These are phyloP conservation scores for Cercophora newfieldiana DNA, from an alignment of 495 filamentous ascomycete genomes.

Conservation along the genomic window DNA sequence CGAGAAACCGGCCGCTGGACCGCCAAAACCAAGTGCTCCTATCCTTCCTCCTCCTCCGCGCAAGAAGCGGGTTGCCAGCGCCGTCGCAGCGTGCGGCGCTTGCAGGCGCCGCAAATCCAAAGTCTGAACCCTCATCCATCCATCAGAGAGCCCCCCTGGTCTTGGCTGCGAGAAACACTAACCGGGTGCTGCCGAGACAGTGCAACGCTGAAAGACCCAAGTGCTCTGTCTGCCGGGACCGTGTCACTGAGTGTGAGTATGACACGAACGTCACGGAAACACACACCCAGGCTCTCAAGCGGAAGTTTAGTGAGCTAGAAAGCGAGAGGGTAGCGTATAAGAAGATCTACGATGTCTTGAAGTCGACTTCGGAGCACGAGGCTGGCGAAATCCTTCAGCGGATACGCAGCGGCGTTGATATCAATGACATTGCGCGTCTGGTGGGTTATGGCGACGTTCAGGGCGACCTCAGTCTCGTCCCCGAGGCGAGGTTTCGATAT, in stretches of 20 bases:
- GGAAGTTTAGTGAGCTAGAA: slow-evolving; percentile 41
- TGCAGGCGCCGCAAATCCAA: slow-evolving; percentile 59
- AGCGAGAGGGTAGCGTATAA: slow-evolving; percentile 35
- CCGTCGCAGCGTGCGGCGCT: slow-evolving; percentile 52
- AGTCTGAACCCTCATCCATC: slow-evolving; percentile 35
- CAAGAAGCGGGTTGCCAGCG: slow-evolving; percentile 44
- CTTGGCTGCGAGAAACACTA: not conserved
- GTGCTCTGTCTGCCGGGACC: slow-evolving; percentile 39
- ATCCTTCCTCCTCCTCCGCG: slow-evolving; percentile 5
- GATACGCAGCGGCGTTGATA: slow-evolving; percentile 40
- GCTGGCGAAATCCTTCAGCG: slow-evolving; percentile 38
- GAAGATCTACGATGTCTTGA: slow-evolving; percentile 37
- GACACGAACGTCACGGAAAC: slow-evolving; percentile 42
- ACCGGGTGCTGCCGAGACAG: slow-evolving; percentile 20
- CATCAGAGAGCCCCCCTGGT: no score
- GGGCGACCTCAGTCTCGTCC: slow-evolving; percentile 38
- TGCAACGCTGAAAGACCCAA: slow-evolving; percentile 41
- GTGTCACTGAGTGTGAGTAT: slow-evolving; percentile 38
- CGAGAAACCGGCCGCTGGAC: not conserved
- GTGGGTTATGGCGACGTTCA: slow-evolving; percentile 43
- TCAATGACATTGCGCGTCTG: slow-evolving; percentile 36
- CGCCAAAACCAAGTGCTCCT: not conserved
- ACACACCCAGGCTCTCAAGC: slow-evolving; percentile 43
- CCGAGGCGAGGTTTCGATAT: slow-evolving; percentile 41
- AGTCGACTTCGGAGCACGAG: slow-evolving; percentile 34